Evolutionary conservation across 768 basidiomycete genomes (phyloP).

Genomic region (Agaricus blazei): DNA sequence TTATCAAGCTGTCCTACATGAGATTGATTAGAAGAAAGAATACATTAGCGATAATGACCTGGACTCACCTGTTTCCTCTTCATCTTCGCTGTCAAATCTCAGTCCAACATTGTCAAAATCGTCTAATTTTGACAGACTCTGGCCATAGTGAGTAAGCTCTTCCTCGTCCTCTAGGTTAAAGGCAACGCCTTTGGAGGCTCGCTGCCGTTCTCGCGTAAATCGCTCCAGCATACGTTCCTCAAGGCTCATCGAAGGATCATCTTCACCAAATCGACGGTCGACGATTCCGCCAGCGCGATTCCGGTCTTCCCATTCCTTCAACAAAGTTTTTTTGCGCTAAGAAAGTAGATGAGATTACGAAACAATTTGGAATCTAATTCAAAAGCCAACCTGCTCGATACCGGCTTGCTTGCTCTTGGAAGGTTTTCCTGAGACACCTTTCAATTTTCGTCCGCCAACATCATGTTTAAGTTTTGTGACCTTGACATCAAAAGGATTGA

Average conservation of each 20-base stretch:
- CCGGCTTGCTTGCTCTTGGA: constrained; percentile 88
- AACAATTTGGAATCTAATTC: not conserved
- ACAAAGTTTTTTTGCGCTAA: constrained; percentile 80
- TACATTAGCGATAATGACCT: not conserved
- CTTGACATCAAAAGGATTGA: constrained; percentile 94
- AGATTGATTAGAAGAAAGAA: not conserved
- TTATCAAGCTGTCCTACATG: constrained; percentile 59
- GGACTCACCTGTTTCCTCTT: constrained; percentile 41
- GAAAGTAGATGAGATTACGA: constrained; percentile 2
- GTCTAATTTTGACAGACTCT: constrained; percentile 78
- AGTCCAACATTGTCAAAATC: constrained; percentile 77
- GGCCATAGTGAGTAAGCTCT: constrained; percentile 88
- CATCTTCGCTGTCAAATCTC: constrained; percentile 54
- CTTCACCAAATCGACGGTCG: constrained; percentile 95
- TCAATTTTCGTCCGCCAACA: constrained; percentile 83
- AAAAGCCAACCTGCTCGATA: constrained; percentile 67
- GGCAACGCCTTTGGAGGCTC: constrained; percentile 62
- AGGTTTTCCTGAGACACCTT: constrained; percentile 78
- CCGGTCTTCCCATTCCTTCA: constrained; percentile 84
- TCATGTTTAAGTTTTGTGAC: constrained; percentile 91
- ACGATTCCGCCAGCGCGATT: constrained; percentile 83
- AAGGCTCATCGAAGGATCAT: constrained; percentile 84
- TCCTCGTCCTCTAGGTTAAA: constrained; percentile 94
- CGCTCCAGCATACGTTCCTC: constrained; percentile 98
- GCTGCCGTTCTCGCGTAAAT: constrained; percentile 87